These are phyloP conservation scores for Suillus fuscotomentosus DNA, from an alignment of 768 basidiomycete species.

Conservation along the genomic window DNA sequence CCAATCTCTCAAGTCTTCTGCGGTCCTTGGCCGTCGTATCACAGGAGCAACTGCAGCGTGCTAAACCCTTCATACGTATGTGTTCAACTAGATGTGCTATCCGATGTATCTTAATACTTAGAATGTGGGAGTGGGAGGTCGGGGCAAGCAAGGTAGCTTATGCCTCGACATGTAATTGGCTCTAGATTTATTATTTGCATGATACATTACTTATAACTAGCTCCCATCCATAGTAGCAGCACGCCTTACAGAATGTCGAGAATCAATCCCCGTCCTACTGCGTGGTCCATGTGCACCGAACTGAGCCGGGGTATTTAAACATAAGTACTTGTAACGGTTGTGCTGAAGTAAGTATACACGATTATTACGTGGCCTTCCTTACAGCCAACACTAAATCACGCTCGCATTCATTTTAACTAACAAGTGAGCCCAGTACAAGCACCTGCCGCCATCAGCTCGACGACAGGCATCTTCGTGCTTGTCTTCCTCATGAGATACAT, in stretches of 20 bases:
- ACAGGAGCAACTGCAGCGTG: neutral
- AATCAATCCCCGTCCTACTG: neutral
- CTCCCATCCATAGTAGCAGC: too few relatives aligned
- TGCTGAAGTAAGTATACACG: too few relatives aligned
- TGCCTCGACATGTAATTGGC: neutral
- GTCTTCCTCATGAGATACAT: too few relatives aligned
- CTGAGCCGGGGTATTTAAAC: neutral
- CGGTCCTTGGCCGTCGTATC: neutral
- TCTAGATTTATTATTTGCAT: neutral
- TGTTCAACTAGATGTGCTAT: neutral
- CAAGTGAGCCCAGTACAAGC: too few relatives aligned
- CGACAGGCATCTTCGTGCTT: too few relatives aligned
- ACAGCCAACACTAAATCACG: too few relatives aligned
- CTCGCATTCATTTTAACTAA: too few relatives aligned
- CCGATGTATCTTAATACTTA: neutral
- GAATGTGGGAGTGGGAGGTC: neutral
- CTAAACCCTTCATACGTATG: neutral
- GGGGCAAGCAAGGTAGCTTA: neutral
- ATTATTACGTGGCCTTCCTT: too few relatives aligned
- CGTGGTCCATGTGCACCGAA: neutral
- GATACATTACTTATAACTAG: neutral
- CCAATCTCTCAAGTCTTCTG: slow-evolving; percentile 1
- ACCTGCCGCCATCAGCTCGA: too few relatives aligned
- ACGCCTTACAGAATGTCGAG: neutral
- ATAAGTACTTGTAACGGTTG: neutral